Conservation (phyloP, 2,329 filamentous ascomycete genomes). For the Trichoderma atrobrunneum region DNA sequence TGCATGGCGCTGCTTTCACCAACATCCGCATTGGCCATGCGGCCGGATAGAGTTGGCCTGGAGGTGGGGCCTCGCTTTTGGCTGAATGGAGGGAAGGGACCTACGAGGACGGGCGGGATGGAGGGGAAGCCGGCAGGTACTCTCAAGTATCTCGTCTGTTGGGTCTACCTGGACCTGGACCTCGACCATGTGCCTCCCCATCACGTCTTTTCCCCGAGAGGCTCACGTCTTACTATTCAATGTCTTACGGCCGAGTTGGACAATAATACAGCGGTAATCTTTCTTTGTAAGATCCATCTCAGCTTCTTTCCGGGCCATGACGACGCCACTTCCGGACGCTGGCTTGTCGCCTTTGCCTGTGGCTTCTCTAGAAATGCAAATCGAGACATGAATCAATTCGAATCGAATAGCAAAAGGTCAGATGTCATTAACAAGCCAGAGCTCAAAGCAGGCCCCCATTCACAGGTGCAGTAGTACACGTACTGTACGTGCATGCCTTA, state of each 20-base stretch:
- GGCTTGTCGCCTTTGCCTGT: background rate
- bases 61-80: conserved; percentile 12
- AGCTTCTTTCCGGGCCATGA: background rate
- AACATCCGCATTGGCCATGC: conserved; percentile 15
- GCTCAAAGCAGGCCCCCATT: background rate
- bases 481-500: background rate
- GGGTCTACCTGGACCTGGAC: background rate
- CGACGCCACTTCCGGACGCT: background rate
- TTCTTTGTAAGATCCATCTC: background rate
- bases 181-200: background rate
- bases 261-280: background rate
- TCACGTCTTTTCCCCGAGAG: background rate
- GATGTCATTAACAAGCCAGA: background rate
- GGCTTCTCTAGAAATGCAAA: background rate
- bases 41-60: conserved; percentile 15
- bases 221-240: background rate
- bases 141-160: background rate
- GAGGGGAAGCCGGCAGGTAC: background rate
- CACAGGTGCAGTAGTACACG: background rate
- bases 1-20: background rate
- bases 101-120: background rate
- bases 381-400: background rate
- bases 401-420: background rate
- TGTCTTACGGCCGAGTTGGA: background rate
- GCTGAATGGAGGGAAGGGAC: conserved; percentile 14